Conservation (phyloP, 164 flowering plant genomes). For the Annona cherimola region DNA sequence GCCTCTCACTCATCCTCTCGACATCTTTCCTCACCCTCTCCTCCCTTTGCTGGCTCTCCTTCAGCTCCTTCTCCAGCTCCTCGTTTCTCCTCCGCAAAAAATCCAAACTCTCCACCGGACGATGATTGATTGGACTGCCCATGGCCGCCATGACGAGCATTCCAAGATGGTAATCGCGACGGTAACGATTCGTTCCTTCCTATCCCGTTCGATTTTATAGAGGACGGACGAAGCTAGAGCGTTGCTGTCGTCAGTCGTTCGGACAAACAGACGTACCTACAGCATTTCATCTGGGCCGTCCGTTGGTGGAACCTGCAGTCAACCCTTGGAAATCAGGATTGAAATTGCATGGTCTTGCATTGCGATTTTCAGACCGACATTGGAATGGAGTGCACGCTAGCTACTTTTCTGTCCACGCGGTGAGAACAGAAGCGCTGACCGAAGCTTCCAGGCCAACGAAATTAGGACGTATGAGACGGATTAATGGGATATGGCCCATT, state of each 20-base stretch:
- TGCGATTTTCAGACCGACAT: not conserved
- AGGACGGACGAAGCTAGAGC: too few species aligned
- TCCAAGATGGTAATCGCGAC: not conserved
- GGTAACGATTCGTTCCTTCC: not conserved
- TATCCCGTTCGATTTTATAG: not conserved
- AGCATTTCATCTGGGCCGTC: not conserved
- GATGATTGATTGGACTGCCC: not conserved
- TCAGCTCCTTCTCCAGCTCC: conserved; percentile 58
- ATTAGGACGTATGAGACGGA: too few species aligned
- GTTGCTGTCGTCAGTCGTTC: not conserved
- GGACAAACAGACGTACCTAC: not conserved
- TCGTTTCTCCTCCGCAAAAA: conserved; percentile 44
- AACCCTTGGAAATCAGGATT: not conserved
- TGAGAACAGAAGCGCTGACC: not conserved
- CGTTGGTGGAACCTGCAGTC: not conserved
- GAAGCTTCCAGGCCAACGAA: too few species aligned
- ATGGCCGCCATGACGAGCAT: conserved; percentile 3
- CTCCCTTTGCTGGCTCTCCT: conserved; percentile 49
- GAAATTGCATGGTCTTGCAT: not conserved
- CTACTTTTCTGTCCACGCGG: not conserved
- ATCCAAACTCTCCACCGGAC: conserved; percentile 3
- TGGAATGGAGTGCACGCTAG: not conserved
- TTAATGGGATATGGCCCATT: too few species aligned
- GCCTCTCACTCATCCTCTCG: conserved; percentile 27
- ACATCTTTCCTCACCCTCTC: conserved; percentile 46